These are phyloP conservation scores for Gossypium anomalum DNA, from an alignment of 345 rosid species.

Conservation along the genomic window DNA sequence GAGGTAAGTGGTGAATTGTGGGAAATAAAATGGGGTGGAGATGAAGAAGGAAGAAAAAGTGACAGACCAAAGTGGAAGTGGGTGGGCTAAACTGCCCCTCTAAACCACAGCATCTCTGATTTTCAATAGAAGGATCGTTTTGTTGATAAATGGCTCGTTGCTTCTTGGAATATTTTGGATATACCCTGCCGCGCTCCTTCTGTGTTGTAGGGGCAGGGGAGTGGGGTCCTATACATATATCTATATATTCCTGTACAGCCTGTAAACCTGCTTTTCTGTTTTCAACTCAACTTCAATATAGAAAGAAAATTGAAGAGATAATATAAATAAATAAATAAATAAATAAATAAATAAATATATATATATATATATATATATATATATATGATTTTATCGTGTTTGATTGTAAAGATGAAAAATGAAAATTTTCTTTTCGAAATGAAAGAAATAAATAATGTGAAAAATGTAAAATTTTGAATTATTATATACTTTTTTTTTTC, in stretches of 20 bases:
- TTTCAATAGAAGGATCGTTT: conserved; percentile 10
- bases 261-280: conserved; percentile 16
- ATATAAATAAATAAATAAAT: no score
- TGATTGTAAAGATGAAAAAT: no score
- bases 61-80: not conserved
- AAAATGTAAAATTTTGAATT: no score
- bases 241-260: conserved; percentile 18
- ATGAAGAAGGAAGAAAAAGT: not conserved
- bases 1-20: not conserved
- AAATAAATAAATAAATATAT: no score
- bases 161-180: conserved; percentile 15
- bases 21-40: not conserved
- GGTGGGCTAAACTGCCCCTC: not conserved
- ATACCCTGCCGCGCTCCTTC: no score
- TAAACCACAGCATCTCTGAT: conserved; percentile 20
- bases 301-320: no score
- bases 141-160: not conserved
- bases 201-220: not conserved
- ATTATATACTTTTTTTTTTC: no score
- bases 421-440: no score
- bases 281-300: not conserved
- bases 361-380: no score
- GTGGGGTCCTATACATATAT: conserved; percentile 20
- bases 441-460: no score
- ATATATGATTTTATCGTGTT: no score